A percentile compares a stretch with the other conserved stretches of the same genome.
phyloP scores from a whole-genome alignment of 78 protist species.

The Corallochytrium limacisporum region DNA sequence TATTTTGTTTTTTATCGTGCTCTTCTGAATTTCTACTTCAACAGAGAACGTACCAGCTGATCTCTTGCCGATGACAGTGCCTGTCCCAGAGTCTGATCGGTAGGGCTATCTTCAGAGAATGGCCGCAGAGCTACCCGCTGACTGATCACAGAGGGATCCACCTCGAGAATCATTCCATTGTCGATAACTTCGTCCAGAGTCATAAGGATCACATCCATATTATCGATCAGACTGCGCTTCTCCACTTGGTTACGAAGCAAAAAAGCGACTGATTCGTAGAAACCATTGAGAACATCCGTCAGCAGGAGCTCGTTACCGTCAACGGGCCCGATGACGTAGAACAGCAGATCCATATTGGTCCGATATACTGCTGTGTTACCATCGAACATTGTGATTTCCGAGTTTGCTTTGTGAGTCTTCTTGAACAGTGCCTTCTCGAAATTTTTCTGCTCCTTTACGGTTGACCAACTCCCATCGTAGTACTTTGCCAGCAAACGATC shows the following conservation, averaged over 20 bases:
- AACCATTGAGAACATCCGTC: neutral
- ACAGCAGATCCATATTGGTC: conserved; percentile 22
- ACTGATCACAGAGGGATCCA: neutral
- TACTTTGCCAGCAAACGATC: conserved; percentile 33
- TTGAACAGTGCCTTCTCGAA: conserved; percentile 25
- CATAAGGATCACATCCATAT: conserved; percentile 30
- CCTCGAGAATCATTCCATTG: conserved; percentile 15
- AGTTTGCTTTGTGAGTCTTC: neutral
- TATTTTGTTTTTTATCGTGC: too few relatives aligned
- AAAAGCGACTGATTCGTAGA: conserved; percentile 9
- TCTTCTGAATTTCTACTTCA: too few relatives aligned
- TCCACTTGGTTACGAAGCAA: conserved; percentile 4
- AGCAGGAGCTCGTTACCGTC: conserved; percentile 44
- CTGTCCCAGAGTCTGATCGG: neutral
- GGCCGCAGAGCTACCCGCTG: neutral
- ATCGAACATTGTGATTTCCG: conserved; percentile 32
- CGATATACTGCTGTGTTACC: conserved; percentile 20
- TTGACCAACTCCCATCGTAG: conserved; percentile 10
- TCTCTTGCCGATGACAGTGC: conserved; percentile 1
- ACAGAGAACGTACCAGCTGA: neutral
- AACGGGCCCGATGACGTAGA: conserved; percentile 33
- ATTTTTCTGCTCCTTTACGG: conserved; percentile 20
- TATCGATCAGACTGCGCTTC: conserved; percentile 25
- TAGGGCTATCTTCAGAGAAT: neutral
- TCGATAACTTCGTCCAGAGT: conserved; percentile 39